These are phyloP conservation scores for Xylaria sp. DNA, from an alignment of 2,329 filamentous ascomycete genomes.

Conservation along the genomic window DNA sequence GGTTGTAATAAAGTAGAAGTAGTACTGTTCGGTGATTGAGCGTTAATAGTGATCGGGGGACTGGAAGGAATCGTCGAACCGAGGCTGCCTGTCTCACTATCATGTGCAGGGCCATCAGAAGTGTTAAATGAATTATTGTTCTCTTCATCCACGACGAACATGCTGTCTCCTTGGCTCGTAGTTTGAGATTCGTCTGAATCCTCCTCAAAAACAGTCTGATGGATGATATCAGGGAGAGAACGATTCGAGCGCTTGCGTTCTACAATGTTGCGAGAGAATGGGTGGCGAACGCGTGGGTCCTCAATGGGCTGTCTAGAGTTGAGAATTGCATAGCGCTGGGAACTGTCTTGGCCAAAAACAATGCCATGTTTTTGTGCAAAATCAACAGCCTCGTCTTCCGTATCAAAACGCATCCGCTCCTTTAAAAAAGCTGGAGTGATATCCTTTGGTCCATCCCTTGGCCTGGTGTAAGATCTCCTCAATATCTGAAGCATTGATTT, in stretches of 20 bases:
- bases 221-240: conserved; percentile 65
- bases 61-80: conserved; percentile 26
- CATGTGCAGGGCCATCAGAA: conserved; percentile 9
- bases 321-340: conserved; percentile 56
- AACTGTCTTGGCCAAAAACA: conserved; percentile 57
- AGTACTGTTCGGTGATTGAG: conserved; percentile 20
- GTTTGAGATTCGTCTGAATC: conserved; percentile 9
- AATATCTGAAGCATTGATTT: conserved; percentile 67
- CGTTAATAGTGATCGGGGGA: conserved; percentile 3
- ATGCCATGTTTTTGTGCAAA: conserved; percentile 70
- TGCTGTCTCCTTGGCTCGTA: conserved; percentile 37
- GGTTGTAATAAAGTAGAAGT: conserved; percentile 1
- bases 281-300: conserved; percentile 63
- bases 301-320: conserved; percentile 57
- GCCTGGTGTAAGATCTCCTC: conserved; percentile 64
- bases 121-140: conserved; percentile 25
- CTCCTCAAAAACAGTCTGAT: conserved; percentile 60
- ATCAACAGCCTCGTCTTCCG: conserved; percentile 70
- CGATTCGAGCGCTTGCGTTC: conserved; percentile 67
- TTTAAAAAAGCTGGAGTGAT: conserved; percentile 68
- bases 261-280: conserved; percentile 66
- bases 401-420: conserved; percentile 72
- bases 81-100: conserved; percentile 33
- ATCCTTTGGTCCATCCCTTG: conserved; percentile 67
- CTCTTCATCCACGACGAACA: conserved; percentile 45